These are phyloP conservation scores for Teratosphaeria nubilosa DNA, from an alignment of 2,329 filamentous ascomycete genomes.

Conservation along the genomic window DNA sequence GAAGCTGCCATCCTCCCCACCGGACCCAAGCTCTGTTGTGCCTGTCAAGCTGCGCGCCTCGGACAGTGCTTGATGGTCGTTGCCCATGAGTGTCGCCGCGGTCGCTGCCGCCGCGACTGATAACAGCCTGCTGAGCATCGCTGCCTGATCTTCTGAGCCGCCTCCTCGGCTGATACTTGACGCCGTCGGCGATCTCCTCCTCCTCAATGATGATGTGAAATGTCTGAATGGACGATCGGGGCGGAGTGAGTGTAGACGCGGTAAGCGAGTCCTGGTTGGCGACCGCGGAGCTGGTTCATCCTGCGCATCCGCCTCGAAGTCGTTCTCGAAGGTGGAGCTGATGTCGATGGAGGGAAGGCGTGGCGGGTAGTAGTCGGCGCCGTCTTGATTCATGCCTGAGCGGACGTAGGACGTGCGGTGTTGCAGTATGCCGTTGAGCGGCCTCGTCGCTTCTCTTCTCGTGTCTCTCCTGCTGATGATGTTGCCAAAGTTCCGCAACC, in stretches of 20 bases:
- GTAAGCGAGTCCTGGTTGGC: slow-evolving; percentile 18
- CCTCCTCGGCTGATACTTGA: slow-evolving; percentile 23
- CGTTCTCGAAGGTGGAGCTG: slow-evolving; percentile 24
- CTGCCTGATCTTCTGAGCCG: slow-evolving; percentile 51
- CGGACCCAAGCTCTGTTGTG: slow-evolving; percentile 18
- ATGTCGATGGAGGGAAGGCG: slow-evolving; percentile 25
- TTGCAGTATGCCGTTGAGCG: slow-evolving; percentile 8
- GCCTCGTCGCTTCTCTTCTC: background rate
- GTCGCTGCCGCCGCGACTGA: slow-evolving; percentile 55
- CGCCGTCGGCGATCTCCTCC: slow-evolving; percentile 39
- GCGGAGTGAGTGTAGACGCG: slow-evolving; percentile 20
- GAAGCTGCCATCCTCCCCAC: slow-evolving; percentile 50
- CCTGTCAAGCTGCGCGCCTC: slow-evolving; percentile 45
- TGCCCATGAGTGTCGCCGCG: slow-evolving; percentile 55
- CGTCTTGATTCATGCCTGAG: slow-evolving; percentile 12
- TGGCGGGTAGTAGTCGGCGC: slow-evolving; percentile 17
- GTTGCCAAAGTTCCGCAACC: slow-evolving; percentile 3
- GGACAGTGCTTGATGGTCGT: slow-evolving; percentile 44
- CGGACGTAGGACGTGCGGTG: slow-evolving; percentile 18
- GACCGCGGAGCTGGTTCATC: slow-evolving; percentile 16
- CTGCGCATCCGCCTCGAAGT: slow-evolving; percentile 15
- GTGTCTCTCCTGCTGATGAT: slow-evolving; percentile 1
- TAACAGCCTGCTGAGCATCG: slow-evolving; percentile 50
- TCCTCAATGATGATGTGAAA: slow-evolving; percentile 37
- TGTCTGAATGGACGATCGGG: slow-evolving; percentile 29